Conservation (phyloP, 495 filamentous ascomycete genomes). For the Aspergillus wentii region DNA sequence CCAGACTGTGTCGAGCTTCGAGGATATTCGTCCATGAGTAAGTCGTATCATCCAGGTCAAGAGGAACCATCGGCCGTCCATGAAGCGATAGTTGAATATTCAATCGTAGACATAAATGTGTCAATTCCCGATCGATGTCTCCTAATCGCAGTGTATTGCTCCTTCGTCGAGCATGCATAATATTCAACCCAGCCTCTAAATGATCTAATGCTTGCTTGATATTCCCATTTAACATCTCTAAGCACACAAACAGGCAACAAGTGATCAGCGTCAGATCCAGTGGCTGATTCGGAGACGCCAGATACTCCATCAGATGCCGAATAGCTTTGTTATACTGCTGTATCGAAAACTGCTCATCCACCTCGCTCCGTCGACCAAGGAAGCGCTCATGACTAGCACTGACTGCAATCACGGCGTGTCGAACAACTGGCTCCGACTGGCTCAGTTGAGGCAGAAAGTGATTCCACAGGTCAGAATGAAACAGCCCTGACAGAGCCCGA, state of each 20-base stretch:
- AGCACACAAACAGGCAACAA: slow-evolving; percentile 1
- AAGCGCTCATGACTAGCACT: slow-evolving; percentile 5
- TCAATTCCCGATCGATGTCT: slow-evolving; percentile 7
- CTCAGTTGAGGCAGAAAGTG: slow-evolving; percentile 12
- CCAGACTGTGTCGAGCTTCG: slow-evolving; percentile 2
- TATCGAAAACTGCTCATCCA: slow-evolving; percentile 3
- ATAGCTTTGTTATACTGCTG: slow-evolving; percentile 17
- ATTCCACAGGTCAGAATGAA: slow-evolving; percentile 10
- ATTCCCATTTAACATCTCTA: slow-evolving; percentile 1
- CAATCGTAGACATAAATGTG: slow-evolving; percentile 3
- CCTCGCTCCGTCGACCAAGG: not conserved
- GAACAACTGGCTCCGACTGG: slow-evolving; percentile 8
- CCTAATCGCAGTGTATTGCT: slow-evolving; percentile 5
- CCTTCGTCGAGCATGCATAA: no score
- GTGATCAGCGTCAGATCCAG: not conserved
- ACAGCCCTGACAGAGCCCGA: slow-evolving; percentile 7
- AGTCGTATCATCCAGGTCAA: not conserved
- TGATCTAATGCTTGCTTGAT: not conserved
- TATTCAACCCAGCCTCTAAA: slow-evolving; percentile 11
- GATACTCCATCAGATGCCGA: not conserved
- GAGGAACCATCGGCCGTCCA: slow-evolving; percentile 1
- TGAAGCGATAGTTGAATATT: slow-evolving; percentile 11
- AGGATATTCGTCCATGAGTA: not conserved
- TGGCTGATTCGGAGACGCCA: not conserved
- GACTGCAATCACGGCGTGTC: slow-evolving; percentile 12